Percentiles rank a stretch among this genome's conserved stretches.
phyloP scores from a whole-genome alignment of 1,139 yeast species.

The Blastobotrys elegans region DNA sequence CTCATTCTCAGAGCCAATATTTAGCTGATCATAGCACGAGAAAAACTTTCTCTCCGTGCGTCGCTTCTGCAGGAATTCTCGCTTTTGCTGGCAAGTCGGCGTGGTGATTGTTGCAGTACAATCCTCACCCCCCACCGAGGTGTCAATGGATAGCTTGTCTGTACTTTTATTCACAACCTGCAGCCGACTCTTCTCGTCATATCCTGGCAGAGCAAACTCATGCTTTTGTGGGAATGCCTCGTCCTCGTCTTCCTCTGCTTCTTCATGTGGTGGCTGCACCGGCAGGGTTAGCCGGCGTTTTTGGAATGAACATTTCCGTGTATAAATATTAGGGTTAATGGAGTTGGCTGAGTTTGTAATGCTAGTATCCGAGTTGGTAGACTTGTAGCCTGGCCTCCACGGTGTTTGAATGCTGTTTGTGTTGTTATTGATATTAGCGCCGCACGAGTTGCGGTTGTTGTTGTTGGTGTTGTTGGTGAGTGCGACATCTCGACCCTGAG shows the following conservation, averaged over 20 bases:
- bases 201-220: constrained; percentile 28
- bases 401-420: too few relatives aligned
- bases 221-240: background rate
- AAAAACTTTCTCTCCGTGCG: constrained; percentile 3
- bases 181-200: constrained; percentile 23
- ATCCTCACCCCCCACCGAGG: background rate
- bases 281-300: background rate
- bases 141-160: constrained; percentile 1
- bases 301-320: constrained; percentile 25
- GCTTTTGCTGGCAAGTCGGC: constrained; percentile 1
- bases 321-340: constrained; percentile 19
- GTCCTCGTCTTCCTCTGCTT: background rate
- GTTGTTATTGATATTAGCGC: too few relatives aligned
- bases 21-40: constrained; percentile 6
- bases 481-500: too few relatives aligned
- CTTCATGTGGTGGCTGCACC: constrained; percentile 1
- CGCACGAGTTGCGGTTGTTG: background rate
- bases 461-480: background rate
- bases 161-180: constrained; percentile 23
- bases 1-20: background rate
- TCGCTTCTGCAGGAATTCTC: background rate
- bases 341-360: background rate
- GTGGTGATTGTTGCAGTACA: background rate
- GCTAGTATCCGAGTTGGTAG: background rate
- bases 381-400: background rate